A percentile compares a stretch with the other conserved stretches of the same genome.
phyloP scores from a whole-genome alignment of 2,329 filamentous ascomycete species.

The Knufia petricola region DNA sequence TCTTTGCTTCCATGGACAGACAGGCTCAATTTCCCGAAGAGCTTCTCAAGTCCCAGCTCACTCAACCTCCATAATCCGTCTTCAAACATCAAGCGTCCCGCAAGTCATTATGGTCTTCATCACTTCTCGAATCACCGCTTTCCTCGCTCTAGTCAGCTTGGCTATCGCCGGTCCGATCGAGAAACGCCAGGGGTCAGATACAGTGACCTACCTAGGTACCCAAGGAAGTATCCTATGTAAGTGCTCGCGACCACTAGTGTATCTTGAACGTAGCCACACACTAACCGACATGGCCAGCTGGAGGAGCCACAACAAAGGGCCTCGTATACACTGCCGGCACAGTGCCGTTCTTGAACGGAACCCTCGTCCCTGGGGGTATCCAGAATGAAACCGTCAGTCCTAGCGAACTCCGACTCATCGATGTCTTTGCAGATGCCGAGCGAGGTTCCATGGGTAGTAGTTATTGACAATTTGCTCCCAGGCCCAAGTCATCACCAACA shows the following conservation, averaged over 20 bases:
- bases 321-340: conserved; percentile 13
- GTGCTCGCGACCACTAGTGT: not conserved
- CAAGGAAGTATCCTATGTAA: conserved; percentile 9
- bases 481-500: conserved; percentile 50
- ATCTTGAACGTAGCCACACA: not conserved
- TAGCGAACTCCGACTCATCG: not conserved
- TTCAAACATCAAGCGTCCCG: no score
- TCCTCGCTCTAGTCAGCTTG: not conserved
- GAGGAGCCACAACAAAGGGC: conserved; percentile 10
- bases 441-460: no score
- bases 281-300: conserved; percentile 1
- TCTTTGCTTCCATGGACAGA: no score
- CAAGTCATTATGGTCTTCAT: not conserved
- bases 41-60: no score
- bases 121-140: not conserved
- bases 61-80: no score
- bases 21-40: no score
- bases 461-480: no score
- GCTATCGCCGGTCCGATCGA: not conserved
- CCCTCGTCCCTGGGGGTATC: conserved; percentile 8
- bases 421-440: no score
- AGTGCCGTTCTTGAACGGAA: conserved; percentile 9
- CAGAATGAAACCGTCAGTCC: conserved; percentile 10
- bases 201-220: conserved; percentile 10
- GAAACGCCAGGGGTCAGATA: not conserved